Base-by-base conservation (phyloP, 495 filamentous ascomycete species). In the Hypoxylon fuscum region DNA sequence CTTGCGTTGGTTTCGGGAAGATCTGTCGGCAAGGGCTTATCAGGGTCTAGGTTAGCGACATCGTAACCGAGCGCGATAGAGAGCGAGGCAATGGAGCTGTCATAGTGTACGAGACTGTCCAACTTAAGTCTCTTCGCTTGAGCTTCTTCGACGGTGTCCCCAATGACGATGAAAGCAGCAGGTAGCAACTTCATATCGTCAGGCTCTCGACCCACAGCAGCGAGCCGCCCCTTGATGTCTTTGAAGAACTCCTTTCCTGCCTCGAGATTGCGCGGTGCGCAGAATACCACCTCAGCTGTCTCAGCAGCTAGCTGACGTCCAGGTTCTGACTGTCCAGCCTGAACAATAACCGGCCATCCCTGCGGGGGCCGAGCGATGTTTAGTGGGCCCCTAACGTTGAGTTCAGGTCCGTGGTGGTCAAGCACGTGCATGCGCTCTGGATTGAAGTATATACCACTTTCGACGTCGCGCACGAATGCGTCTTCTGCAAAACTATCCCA, bases 401-500 rank as follows among this genome's bases (percentile, higher is more conserved):
- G 72, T 29, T 79, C 76, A 1, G 82, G 74, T 0, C 82, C 82
- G n/a, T 69, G 57, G 65, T 85, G 82, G 44, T 83, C 70, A 9
- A 85, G 67, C 0, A 77, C 75, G 52, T 83, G 81, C 63, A 85
- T 55, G 45, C 72, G 79, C 23, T 69, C 77, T 0, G 82, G 79
- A 38, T 85, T 57, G 29, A 83, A 77, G 58, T 68, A 83, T 38
- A 80, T 62, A 2, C 80, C 80, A 2, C 63, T 77, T 63, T 80
- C 79, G 5, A 72, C 70, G 55, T 83, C 69, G 1, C 79, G 78
- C 1, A 77, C 57, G 40, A 85, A 83, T 1, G 82, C 82, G 54
- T 85, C 82, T 23, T 85, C 82, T 12, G 80, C 79, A 51, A 83
- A 83, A 51, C 75, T 78, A 64, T 85, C 82, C 82, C 82, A 85